A percentile compares a stretch with the other conserved stretches of the same genome.
These are phyloP conservation scores for Stachybotrys echinatus DNA, from an alignment of 2,329 filamentous ascomycete genomes.

Conservation along the genomic window DNA sequence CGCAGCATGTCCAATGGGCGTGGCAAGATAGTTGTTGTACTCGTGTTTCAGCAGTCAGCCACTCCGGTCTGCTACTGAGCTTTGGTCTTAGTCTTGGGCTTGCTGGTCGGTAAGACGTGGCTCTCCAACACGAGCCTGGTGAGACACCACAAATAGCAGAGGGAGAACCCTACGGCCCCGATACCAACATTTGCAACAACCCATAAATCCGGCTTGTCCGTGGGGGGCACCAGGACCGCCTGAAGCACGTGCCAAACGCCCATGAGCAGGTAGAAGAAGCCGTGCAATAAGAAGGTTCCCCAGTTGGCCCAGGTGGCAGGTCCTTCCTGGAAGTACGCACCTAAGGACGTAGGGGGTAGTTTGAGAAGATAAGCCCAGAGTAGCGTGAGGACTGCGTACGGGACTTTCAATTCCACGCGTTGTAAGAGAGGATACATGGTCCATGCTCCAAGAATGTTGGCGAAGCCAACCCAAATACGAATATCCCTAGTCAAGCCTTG, in stretches of 20 bases:
- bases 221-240: slow-evolving; percentile 60
- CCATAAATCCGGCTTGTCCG: slow-evolving; percentile 86
- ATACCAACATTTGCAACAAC: slow-evolving; percentile 85
- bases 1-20: neutral
- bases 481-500: slow-evolving; percentile 71
- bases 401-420: slow-evolving; percentile 76
- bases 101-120: slow-evolving; percentile 37
- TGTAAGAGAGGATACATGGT: slow-evolving; percentile 90
- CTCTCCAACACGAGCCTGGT: slow-evolving; percentile 61
- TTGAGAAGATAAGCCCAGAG: slow-evolving; percentile 91
- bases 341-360: slow-evolving; percentile 70
- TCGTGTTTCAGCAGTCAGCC: slow-evolving; percentile 2
- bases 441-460: slow-evolving; percentile 84
- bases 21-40: too few relatives aligned
- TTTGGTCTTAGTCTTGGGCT: slow-evolving; percentile 33
- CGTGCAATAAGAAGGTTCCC: slow-evolving; percentile 64
- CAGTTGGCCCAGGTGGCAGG: slow-evolving; percentile 30
- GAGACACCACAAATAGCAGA: slow-evolving; percentile 91
- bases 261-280: slow-evolving; percentile 73
- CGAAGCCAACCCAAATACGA: slow-evolving; percentile 92
- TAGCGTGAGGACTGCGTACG: slow-evolving; percentile 78
- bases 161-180: slow-evolving; percentile 75
- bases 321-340: slow-evolving; percentile 57
- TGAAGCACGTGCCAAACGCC: slow-evolving; percentile 76
- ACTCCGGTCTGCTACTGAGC: slow-evolving; percentile 7